Evolutionary conservation across 139 green algal species (phyloP), one percentile per base, ranked within the genome.

Genomic region (Gonium pectorale): DNA sequence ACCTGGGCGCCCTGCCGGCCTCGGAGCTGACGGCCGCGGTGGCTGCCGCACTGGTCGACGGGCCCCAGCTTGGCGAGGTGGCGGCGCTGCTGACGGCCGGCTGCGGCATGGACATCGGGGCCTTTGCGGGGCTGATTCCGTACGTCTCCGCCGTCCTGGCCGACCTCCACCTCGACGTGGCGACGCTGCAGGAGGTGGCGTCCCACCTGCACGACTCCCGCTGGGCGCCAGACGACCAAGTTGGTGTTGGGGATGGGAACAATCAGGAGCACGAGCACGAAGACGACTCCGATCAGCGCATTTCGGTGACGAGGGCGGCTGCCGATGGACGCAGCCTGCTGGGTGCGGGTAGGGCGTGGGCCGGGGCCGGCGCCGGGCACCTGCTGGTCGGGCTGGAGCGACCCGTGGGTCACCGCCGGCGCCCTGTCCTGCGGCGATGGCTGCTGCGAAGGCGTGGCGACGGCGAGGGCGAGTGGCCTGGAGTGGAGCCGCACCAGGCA

Each of bases 121-220:
- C 38, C 33, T 40, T 75, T 1, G 78, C 63, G 8, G 63, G 31
- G 17, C 62, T 84, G 35, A 24, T 84, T 31, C 63, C 63, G 4
- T n/a, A 13, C 46, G 31, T 84, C 21, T 24, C 46, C 0, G n/a
- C 21, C 0, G 63, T 40, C 19, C 78, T 84, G 31, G 22, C 22
- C 24, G 27, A 35, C 5, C 78, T 84, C 24, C 44, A 66, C 21
- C 44, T 33, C 19, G 78, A 74, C n/a, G 31, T 75, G 78, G 22
- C 43, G 8, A 9, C 35, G 43, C 78, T 84, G n/a, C 46, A 75
- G 33, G 15, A 26, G 41, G 8, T 83, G 13, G 75, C 33, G 2
- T 5, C 13, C 27, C 9, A 44, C 13, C 41, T 81, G 33, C 51
- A 52, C 22, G 37, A 52, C 27, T 68, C 52, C 11, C 72, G 8